Conservation (phyloP, 352 stramenopile genomes). For the Globisporangium cederbergense region DNA sequence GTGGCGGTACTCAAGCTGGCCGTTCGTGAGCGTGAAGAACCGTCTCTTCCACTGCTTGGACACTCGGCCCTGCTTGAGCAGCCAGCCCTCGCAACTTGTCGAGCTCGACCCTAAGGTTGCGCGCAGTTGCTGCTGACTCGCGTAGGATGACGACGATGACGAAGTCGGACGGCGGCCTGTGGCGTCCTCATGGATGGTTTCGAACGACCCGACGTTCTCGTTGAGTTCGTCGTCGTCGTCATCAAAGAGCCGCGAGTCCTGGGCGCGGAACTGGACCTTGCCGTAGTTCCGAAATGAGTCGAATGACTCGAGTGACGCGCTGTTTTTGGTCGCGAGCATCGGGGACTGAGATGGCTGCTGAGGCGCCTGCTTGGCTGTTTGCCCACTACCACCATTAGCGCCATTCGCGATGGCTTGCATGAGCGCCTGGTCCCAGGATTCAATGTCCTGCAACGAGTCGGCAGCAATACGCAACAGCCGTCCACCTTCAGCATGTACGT, state of each 20-base stretch:
- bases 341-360: too few species aligned
- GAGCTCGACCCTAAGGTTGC: background rate
- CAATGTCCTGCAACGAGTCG: constrained; percentile 37
- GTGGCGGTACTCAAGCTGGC: constrained; percentile 64
- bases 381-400: background rate
- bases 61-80: constrained; percentile 48
- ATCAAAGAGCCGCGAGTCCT: background rate
- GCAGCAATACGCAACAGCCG: constrained; percentile 28
- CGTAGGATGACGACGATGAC: background rate
- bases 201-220: background rate
- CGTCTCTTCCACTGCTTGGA: constrained; percentile 54
- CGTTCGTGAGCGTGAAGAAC: constrained; percentile 58
- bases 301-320: background rate
- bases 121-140: constrained; percentile 1
- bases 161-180: background rate
- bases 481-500: constrained; percentile 23
- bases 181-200: background rate
- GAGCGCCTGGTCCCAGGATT: constrained; percentile 34
- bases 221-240: background rate
- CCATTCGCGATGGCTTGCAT: constrained; percentile 15
- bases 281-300: constrained; percentile 3
- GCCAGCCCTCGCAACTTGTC: constrained; percentile 41
- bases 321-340: background rate
- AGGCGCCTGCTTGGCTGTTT: background rate
- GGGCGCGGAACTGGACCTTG: constrained; percentile 12